A percentile compares a stretch with the other conserved stretches of the same genome.
Evolutionary conservation across 306 rosid species (phyloP).

Genomic region (Prinsepia uniflora): DNA sequence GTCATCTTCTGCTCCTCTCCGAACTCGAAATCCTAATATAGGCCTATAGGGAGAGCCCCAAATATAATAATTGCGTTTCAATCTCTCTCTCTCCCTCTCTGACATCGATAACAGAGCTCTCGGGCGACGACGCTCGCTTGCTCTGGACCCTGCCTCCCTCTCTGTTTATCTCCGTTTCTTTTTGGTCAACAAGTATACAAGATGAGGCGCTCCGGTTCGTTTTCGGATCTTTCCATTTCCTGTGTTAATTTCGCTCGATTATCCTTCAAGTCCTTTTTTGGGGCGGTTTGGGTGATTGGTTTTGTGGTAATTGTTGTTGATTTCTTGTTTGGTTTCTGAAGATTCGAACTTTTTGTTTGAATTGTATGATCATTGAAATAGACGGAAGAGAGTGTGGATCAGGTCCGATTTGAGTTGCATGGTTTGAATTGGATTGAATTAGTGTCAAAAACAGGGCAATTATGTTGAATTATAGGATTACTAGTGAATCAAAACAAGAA

Average conservation of each 20-base stretch:
- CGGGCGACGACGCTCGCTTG: constrained; percentile 19
- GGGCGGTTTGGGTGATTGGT: background rate
- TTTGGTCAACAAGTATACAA: constrained; percentile 18
- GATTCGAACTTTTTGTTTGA: background rate
- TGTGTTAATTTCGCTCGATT: background rate
- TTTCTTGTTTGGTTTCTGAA: background rate
- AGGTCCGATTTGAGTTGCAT: background rate
- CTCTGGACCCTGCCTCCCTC: background rate
- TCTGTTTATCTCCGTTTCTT: background rate
- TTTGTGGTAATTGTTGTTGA: background rate
- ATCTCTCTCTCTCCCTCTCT: background rate
- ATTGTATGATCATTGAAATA: background rate
- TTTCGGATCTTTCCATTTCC: constrained; percentile 1
- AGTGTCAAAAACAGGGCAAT: background rate
- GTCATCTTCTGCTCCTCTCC: too few relatives aligned
- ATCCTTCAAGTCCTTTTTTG: background rate
- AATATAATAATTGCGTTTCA: background rate
- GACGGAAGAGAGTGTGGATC: background rate
- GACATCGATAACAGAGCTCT: background rate
- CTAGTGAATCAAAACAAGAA: background rate
- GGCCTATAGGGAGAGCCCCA: background rate
- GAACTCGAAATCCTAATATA: too few relatives aligned
- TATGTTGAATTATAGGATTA: background rate
- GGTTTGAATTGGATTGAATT: background rate
- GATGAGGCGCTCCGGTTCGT: constrained; percentile 75